Evolutionary conservation across 148 eudicot species (phyloP), one percentile per base, ranked within the genome.

Genomic region (Nepenthes gracilis): DNA sequence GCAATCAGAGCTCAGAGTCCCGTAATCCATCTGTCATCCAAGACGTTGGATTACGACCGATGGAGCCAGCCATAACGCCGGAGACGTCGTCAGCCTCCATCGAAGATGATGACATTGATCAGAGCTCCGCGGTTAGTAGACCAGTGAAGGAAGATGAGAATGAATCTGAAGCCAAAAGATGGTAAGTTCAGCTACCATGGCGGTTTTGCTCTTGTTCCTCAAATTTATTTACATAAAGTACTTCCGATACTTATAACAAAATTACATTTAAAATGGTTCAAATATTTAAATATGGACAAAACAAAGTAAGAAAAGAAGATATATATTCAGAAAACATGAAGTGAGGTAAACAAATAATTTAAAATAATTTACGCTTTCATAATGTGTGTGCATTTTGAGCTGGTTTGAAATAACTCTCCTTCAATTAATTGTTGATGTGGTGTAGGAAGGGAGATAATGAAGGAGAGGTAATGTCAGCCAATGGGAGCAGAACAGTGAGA

Each of bases 111-210:
- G 80, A 76, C 23, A 35, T 64, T 43, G 80, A 72, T 33, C 76
- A 72, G 35, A 71, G 65, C 37, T 68, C 78, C 47, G 49, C 73
- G 1, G 54, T 76, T 54, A 65, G 70, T 32, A 74, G 63, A 55
- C 61, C 70, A 35, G 59, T 58, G 37, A 60, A 55, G 1, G 73
- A 69, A 1, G 58, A 61, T 33, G 73, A 74, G 47, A 64, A 47
- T 36, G 77, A 74, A 45, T 70, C 69, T 7, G 69, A 64, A 12
- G 62, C 77, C 43, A 74, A 74, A 65, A 74, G 66, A 74, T 74
- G 77, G 77, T 74, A 47, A 36, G 69, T 9, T 54, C 33, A 56
- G 57, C 59, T 35, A 2, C 1, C 9, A 35, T 45, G 60, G 32
- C 32, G 8, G 32, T n/a, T 23, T 52, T 52, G 32, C n/a, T n/a